Evolutionary conservation across 345 rosid species (phyloP).

Genomic region (Cardamine occulta): DNA sequence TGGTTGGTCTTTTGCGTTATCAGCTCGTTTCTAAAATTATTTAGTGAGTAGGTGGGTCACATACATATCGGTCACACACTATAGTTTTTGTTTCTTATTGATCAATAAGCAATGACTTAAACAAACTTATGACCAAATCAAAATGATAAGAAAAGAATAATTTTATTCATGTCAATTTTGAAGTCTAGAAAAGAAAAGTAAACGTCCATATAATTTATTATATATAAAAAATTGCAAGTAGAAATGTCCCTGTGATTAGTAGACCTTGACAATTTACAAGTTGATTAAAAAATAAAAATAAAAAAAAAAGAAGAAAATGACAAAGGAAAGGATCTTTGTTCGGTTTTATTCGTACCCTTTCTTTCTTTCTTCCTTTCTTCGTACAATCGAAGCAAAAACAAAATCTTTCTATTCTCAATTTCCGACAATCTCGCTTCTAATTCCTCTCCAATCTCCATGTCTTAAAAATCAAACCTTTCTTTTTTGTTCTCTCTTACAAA

Average conservation of each 20-base stretch:
- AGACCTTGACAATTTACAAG: constrained; percentile 18
- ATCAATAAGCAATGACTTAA: background rate
- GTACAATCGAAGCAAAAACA: background rate
- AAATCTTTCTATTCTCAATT: background rate
- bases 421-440: background rate
- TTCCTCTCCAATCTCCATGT: background rate
- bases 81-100: background rate
- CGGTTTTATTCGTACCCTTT: constrained; percentile 15
- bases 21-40: constrained; percentile 19
- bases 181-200: background rate
- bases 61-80: background rate
- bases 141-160: background rate
- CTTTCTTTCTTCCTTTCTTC: constrained; percentile 11
- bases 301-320: background rate
- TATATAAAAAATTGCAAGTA: background rate
- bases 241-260: background rate
- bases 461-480: background rate
- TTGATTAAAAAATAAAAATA: background rate
- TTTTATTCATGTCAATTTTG: background rate
- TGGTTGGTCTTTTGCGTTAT: background rate
- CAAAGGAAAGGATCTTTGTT: constrained; percentile 37
- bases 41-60: constrained; percentile 21
- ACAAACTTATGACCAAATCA: constrained; percentile 7
- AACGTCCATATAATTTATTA: background rate
- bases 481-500: background rate